phyloP scores from a whole-genome alignment of 2,329 filamentous ascomycete genomes.

The Thielaviopsis populi region DNA sequence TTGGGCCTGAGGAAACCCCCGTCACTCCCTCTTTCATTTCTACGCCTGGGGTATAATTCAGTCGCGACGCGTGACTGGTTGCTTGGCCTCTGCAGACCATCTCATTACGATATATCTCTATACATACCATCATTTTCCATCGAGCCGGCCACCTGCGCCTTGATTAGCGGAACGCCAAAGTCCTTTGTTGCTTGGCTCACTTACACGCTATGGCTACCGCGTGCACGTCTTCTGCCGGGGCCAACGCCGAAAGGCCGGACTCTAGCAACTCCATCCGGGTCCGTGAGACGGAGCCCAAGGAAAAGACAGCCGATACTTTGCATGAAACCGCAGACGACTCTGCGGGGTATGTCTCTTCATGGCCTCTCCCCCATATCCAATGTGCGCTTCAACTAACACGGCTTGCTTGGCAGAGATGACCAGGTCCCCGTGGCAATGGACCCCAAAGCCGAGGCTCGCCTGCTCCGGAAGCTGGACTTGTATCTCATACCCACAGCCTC shows the following conservation, averaged over 20 bases:
- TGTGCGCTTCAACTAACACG: background rate
- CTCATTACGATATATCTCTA: too few relatives aligned
- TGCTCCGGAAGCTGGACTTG: slow-evolving; percentile 50
- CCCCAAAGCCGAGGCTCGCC: slow-evolving; percentile 37
- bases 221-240: too few relatives aligned
- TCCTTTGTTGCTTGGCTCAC: too few relatives aligned
- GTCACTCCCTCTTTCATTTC: background rate
- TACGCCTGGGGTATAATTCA: too few relatives aligned
- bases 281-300: background rate
- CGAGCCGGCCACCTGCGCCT: too few relatives aligned
- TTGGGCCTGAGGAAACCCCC: background rate
- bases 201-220: too few relatives aligned
- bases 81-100: background rate
- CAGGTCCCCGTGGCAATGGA: slow-evolving; percentile 39
- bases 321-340: background rate
- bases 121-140: too few relatives aligned
- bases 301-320: background rate
- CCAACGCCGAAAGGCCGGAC: background rate
- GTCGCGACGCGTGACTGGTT: too few relatives aligned
- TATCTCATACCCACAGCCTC: slow-evolving; percentile 50
- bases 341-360: background rate
- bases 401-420: slow-evolving; percentile 28
- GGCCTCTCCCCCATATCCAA: background rate
- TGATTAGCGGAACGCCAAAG: too few relatives aligned
- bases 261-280: background rate